These are phyloP conservation scores for Populus hybrid DNA, from an alignment of 441 rosid species.

Conservation along the genomic window DNA sequence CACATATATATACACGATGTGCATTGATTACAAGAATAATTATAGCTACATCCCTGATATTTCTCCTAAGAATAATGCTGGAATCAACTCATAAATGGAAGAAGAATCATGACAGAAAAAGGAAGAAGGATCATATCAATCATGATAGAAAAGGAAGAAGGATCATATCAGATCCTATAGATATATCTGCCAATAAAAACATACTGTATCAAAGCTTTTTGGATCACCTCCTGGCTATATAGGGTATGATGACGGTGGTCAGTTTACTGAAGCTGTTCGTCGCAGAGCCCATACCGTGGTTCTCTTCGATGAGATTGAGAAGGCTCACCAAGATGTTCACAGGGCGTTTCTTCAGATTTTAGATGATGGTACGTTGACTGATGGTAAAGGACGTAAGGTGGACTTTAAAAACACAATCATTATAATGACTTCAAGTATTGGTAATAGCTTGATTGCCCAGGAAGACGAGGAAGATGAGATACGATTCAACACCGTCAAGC, in stretches of 20 bases:
- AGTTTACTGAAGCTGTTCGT: constrained; percentile 90
- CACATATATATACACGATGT: too few species aligned
- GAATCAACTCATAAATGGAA: too few species aligned
- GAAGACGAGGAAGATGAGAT: constrained; percentile 82
- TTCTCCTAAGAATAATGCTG: too few species aligned
- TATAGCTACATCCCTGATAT: too few species aligned
- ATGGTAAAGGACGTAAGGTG: constrained; percentile 96
- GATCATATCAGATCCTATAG: too few species aligned
- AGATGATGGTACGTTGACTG: constrained; percentile 93
- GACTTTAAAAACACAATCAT: constrained; percentile 95
- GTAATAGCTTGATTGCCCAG: constrained; percentile 90
- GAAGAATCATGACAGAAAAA: too few species aligned
- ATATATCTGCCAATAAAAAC: too few species aligned
- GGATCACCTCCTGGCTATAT: constrained; percentile 99
- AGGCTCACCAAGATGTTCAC: constrained; percentile 94
- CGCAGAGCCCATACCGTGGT: constrained; percentile 93
- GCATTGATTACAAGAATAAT: too few species aligned
- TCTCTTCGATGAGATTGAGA: constrained; percentile 94
- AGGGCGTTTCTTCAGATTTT: constrained; percentile 99
- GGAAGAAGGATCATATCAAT: too few species aligned
- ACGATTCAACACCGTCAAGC: constrained; percentile 48
- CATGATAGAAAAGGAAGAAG: too few species aligned
- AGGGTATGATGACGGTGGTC: constrained; percentile 96
- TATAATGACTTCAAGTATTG: constrained; percentile 95
- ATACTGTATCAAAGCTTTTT: constrained; percentile 89